Evolutionary conservation across 1,139 yeast genomes (phyloP).

Genomic region (Yamadazyma spencermartinsiae): DNA sequence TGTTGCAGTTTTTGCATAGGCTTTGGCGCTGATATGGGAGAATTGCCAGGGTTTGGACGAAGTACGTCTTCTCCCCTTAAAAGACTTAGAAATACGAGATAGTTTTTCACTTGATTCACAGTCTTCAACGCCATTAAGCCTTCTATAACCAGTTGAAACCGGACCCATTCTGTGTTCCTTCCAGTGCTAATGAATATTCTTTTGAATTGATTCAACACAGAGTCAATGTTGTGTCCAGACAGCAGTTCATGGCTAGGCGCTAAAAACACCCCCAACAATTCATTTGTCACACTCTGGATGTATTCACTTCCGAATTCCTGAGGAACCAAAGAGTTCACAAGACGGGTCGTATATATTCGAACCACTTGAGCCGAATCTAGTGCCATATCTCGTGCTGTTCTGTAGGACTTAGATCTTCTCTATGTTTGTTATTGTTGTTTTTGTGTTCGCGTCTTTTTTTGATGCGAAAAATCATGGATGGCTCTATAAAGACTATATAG

Average conservation of each 20-base stretch:
- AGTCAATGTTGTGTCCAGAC: conserved; percentile 3
- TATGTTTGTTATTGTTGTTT: not conserved
- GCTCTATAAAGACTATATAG: not conserved
- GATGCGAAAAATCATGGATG: not conserved
- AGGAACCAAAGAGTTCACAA: conserved; percentile 43
- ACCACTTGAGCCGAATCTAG: conserved; percentile 36
- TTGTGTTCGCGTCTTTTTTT: not conserved
- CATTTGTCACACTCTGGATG: conserved; percentile 33
- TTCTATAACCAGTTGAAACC: conserved; percentile 33
- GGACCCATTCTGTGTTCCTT: conserved; percentile 29
- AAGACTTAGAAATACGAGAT: conserved; percentile 34
- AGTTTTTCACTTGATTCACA: conserved; percentile 36
- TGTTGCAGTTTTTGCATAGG: no score
- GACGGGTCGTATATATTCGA: conserved; percentile 34
- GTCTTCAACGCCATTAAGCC: conserved; percentile 28
- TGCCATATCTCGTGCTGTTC: conserved; percentile 19
- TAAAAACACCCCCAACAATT: conserved; percentile 20
- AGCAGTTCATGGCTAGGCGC: conserved; percentile 12
- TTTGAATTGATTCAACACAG: conserved; percentile 26
- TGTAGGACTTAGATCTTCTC: not conserved
- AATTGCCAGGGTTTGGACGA: not conserved
- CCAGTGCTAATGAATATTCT: conserved; percentile 28
- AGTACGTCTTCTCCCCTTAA: conserved; percentile 12
- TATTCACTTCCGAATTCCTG: conserved; percentile 41
- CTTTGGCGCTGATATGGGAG: not conserved